Base-by-base conservation (phyloP, 1,139 yeast genomes). In the Lodderomyces elongisporus region DNA sequence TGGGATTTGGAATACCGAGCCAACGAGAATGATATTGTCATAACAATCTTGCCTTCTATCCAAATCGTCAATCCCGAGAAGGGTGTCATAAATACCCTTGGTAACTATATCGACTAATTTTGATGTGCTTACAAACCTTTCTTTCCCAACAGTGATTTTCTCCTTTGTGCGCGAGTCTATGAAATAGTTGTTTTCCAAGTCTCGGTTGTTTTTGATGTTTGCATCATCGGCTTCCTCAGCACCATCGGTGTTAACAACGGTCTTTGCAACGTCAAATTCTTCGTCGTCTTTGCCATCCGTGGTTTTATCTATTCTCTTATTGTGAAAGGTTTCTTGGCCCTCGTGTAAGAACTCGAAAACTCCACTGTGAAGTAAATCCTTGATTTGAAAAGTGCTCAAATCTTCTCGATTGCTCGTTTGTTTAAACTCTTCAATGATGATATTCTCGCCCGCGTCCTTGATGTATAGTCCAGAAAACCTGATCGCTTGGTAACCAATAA, bases 181-280 rank as follows among this genome's bases (percentile, higher is more conserved):
- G 51, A 88, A 89, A 6, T 64, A 56, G 53, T 87, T 89, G 17
- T 62, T 68, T 51, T 81, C 89, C 38, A 79, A 53, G 51, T 80
- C 82, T 23, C 71, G 62, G 52, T 77, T 85, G 47, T 62, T 69
- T 42, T 71, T 74, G 45, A 22, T 44, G 17, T 26, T 15, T 6
- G 62, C 32, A 16, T 32, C 30, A 57, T 52, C 56, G 14, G 45
- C 51, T 10, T 36, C 29, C n/a, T 32, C 30, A 16, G 14, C 38
- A 15, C 28, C 41, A 5, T 35, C 40, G 28, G 66, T 60, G 40
- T 85, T 79, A 1, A 94, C 77, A 6, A 91, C 94, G 47, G 88
- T 78, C 27, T 87, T 87, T 1, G 96, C 96, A 31, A 91, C 89
- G 55, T 91, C 96, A 33, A 87, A 70, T 23, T 83, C 93, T 9